Conservation (phyloP, 768 basidiomycete genomes). For the Mycena haematopus region DNA sequence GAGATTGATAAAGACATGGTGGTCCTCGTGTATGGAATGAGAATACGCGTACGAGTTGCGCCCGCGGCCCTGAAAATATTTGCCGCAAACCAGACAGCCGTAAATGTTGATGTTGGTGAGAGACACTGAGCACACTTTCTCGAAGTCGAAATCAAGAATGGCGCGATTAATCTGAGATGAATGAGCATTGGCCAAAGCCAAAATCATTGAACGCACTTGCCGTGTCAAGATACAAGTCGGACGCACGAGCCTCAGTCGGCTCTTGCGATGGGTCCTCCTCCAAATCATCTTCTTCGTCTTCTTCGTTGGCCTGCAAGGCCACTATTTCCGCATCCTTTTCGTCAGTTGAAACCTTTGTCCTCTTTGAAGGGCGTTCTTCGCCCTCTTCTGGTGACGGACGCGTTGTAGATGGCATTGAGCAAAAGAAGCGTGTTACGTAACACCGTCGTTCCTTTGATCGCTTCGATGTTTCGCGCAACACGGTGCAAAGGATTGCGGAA, state of each 20-base stretch:
- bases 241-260: slow-evolving; percentile 52
- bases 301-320: slow-evolving; percentile 20
- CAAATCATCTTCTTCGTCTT: slow-evolving; percentile 38
- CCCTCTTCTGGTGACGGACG: slow-evolving; percentile 23
- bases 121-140: slow-evolving; percentile 97
- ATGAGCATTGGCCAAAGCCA: slow-evolving; percentile 20
- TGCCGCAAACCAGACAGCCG: slow-evolving; percentile 96
- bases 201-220: slow-evolving; percentile 51
- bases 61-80: slow-evolving; percentile 98
- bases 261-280: slow-evolving; percentile 39
- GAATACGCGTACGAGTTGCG: slow-evolving; percentile 94
- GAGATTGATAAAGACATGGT: slow-evolving; percentile 97
- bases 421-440: slow-evolving; percentile 7
- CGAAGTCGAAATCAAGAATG: slow-evolving; percentile 97
- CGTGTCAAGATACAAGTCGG: slow-evolving; percentile 95
- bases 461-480: slow-evolving; percentile 29
- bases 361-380: slow-evolving; percentile 46
- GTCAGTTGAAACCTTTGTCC: slow-evolving; percentile 34
- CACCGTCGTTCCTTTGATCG: not conserved
- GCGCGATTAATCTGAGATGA: slow-evolving; percentile 81
- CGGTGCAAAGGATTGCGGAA: slow-evolving; percentile 11
- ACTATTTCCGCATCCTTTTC: slow-evolving; percentile 28
- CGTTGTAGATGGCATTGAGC: slow-evolving; percentile 24
- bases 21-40: slow-evolving; percentile 97
- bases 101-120: slow-evolving; percentile 97